Percentiles rank a stretch among this genome's conserved stretches.
These are phyloP conservation scores for Saccharomycopsis synnaedendra DNA, from an alignment of 805 yeast species.

Conservation along the genomic window DNA sequence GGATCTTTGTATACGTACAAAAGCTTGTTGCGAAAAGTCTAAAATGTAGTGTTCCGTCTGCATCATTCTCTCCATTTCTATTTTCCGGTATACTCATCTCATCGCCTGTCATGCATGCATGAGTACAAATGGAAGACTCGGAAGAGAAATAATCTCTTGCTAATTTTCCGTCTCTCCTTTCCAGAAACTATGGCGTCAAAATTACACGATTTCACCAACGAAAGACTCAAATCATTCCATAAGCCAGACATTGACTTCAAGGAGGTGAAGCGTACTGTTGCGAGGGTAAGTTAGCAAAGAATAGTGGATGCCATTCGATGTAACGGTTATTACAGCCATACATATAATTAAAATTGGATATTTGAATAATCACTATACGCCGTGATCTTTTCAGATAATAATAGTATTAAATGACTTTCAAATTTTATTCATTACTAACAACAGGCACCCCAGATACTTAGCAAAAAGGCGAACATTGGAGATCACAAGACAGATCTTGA, in stretches of 20 bases:
- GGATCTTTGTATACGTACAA: too few species aligned
- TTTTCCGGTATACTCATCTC: too few species aligned
- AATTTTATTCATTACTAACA: neutral
- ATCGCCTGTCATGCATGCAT: too few species aligned
- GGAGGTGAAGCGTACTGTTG: constrained; percentile 12
- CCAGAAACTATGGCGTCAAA: constrained; percentile 4
- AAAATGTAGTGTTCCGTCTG: too few species aligned
- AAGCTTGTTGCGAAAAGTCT: too few species aligned
- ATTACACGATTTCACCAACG: constrained; percentile 7
- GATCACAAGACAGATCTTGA: constrained; percentile 7
- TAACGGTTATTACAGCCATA: neutral
- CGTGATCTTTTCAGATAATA: too few species aligned
- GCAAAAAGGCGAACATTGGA: constrained; percentile 11
- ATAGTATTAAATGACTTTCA: too few species aligned
- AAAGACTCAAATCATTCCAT: constrained; percentile 12
- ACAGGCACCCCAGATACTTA: constrained; percentile 14
- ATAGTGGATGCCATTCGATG: neutral
- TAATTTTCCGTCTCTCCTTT: neutral
- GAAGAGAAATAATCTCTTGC: too few species aligned
- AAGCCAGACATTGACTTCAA: constrained; percentile 13
- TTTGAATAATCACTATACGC: too few species aligned
- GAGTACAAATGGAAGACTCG: too few species aligned
- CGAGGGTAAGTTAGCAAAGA: constrained; percentile 5
- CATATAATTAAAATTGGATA: too few species aligned
- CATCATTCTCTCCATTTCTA: too few species aligned